Evolutionary conservation across 2,329 filamentous ascomycete species (phyloP).

Genomic region (Botrytis hyacinthi): DNA sequence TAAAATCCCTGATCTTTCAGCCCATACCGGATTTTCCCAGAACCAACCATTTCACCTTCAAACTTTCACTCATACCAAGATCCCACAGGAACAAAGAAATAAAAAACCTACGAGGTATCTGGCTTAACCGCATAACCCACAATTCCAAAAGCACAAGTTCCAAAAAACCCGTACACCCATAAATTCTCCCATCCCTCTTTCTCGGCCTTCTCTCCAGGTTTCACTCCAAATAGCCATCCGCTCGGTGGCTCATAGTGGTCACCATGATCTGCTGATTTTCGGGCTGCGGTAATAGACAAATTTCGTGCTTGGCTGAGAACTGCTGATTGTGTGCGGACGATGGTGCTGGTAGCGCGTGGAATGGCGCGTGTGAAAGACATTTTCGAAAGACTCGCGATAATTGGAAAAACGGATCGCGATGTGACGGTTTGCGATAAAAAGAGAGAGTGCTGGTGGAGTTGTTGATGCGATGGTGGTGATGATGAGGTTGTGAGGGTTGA

Average conservation of each 20-base stretch:
- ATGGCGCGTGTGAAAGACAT: conserved; percentile 15
- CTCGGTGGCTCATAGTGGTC: conserved; percentile 80
- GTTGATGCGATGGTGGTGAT: background rate
- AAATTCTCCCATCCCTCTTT: conserved; percentile 94
- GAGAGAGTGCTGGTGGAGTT: background rate
- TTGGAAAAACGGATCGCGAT: no score
- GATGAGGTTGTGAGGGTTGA: background rate
- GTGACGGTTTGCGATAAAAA: background rate
- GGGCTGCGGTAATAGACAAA: background rate
- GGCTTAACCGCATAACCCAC: conserved; percentile 95
- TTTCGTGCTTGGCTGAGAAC: conserved; percentile 7
- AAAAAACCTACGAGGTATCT: conserved; percentile 84
- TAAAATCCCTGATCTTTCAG: background rate
- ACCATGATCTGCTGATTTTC: conserved; percentile 29
- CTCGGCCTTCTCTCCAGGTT: conserved; percentile 92
- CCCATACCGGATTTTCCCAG: conserved; percentile 4
- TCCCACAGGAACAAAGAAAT: conserved; percentile 19
- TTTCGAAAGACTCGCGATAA: background rate
- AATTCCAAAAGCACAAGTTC: conserved; percentile 68
- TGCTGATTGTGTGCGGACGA: background rate
- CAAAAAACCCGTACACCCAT: conserved; percentile 82
- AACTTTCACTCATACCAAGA: background rate
- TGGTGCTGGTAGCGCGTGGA: conserved; percentile 6
- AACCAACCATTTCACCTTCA: background rate
- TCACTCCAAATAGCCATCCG: conserved; percentile 91